phyloP scores from a whole-genome alignment of 148 eudicot genomes.

The Amaranthus palmeri region DNA sequence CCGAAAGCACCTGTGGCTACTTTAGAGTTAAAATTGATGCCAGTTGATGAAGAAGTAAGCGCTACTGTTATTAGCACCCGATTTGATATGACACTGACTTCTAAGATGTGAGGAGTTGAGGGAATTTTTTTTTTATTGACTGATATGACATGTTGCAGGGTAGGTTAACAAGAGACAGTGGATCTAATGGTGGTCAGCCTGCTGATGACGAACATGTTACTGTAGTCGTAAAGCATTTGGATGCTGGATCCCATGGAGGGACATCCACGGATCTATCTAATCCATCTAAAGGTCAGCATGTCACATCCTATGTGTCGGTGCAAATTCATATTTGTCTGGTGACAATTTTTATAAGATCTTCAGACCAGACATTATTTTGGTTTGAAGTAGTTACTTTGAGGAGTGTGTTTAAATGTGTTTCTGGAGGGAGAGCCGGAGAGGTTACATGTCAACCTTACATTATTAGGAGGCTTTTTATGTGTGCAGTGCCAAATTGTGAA shows the following conservation, averaged over 20 bases:
- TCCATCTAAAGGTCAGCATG: constrained; percentile 36
- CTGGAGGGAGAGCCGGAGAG: neutral
- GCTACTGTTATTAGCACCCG: constrained; percentile 2
- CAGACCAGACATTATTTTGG: neutral
- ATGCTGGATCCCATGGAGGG: constrained; percentile 23
- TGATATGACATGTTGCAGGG: constrained; percentile 18
- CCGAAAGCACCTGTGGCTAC: constrained; percentile 25
- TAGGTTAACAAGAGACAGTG: constrained; percentile 26
- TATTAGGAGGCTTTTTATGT: too few species aligned
- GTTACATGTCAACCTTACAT: neutral
- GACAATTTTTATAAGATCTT: neutral
- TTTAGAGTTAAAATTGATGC: constrained; percentile 28
- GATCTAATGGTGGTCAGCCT: constrained; percentile 15
- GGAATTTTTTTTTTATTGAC: neutral
- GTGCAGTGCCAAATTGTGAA: too few species aligned
- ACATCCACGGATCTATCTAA: constrained; percentile 16
- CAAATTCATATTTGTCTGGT: neutral
- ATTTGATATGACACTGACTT: constrained; percentile 4
- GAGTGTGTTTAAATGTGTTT: too few species aligned
- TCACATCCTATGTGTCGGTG: neutral
- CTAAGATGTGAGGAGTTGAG: neutral
- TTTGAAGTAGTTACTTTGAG: neutral
- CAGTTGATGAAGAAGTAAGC: constrained; percentile 51
- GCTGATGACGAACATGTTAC: constrained; percentile 30
- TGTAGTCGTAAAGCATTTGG: constrained; percentile 32